Evolutionary conservation across 202 grass and related monocot species (phyloP), one percentile per base, ranked within the genome.

Genomic region (Setaria viridis): DNA sequence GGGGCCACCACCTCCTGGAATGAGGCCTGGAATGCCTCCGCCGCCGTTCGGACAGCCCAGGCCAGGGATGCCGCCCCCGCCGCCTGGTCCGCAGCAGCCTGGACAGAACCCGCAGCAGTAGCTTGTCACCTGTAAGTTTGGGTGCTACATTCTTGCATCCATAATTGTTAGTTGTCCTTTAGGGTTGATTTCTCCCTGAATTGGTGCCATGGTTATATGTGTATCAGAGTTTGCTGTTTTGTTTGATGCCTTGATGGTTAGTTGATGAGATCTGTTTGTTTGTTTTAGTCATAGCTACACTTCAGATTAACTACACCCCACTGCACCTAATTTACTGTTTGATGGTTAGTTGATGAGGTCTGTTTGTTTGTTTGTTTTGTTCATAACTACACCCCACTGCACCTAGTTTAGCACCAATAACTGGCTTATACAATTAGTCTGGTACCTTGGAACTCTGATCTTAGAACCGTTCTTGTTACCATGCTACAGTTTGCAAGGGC

Each of bases 1-100:
- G 1, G 85, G 91, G 20, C 88, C 88, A 2, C 93, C 93, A 2
- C 89, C 90, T 3, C 95, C 95, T 0, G 96, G 96, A 45, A 99
- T 99, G 92, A 92, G 93, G 64, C 97, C 95, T 0, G 92, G 94
- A 21, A 99, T 99, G 97, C 88, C 94, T 13, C 83, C 78, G 1
- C 91, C 90, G 3, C 77, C 92, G 30, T 99, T 89, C 67, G 92
- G 92, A 77, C 95, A 90, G 10, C 91, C 83, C 10, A 91, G 97
- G 78, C 91, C 83, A 10, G 95, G 95, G 60, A 99, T 99, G 94
- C 92, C 90, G 2, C 93, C 96, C 0, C 90, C 88, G 10, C 95
- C 95, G 0, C 92, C 93, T 49, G 94, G 90, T 21, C 92, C 87
- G 16, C 95, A 98, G 91, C 94, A 97, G 87, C 92, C 82, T 69